Conservation (phyloP, 805 yeast species). For the Metschnikowia dekortorum region DNA sequence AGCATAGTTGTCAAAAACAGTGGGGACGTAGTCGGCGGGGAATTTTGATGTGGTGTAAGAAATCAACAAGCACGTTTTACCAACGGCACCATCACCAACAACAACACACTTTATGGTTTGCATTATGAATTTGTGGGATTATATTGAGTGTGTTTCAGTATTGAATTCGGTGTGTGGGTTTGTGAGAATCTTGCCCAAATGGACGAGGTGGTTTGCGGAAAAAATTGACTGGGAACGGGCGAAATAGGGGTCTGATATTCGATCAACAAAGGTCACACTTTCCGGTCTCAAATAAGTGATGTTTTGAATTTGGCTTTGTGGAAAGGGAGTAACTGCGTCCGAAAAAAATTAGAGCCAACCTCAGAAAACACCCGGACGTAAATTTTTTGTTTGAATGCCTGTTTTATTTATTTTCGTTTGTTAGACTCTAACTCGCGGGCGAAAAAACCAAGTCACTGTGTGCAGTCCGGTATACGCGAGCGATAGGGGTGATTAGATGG, state of each 20-base stretch:
- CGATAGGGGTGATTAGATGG: conserved; percentile 2
- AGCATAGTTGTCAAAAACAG: conserved; percentile 95
- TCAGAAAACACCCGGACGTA: background rate
- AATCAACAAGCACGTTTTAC: conserved; percentile 91
- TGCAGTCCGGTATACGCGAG: conserved; percentile 2
- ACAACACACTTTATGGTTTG: conserved; percentile 89
- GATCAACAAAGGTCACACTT: background rate
- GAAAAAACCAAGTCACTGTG: background rate
- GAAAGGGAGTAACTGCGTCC: background rate
- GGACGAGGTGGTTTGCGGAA: conserved; percentile 5
- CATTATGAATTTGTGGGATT: conserved; percentile 24
- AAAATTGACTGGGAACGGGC: conserved; percentile 1
- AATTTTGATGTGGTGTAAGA: conserved; percentile 96
- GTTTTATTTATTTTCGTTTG: conserved; percentile 1
- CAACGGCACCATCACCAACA: conserved; percentile 99
- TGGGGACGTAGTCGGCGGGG: conserved; percentile 97
- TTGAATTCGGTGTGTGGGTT: background rate
- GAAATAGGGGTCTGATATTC: background rate
- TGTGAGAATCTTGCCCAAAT: conserved; percentile 4
- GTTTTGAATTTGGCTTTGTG: background rate
- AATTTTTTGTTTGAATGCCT: conserved; percentile 1
- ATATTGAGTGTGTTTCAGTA: conserved; percentile 1
- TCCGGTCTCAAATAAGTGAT: background rate
- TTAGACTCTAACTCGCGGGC: conserved; percentile 3
- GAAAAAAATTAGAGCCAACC: background rate